A percentile compares a stretch with the other conserved stretches of the same genome.
Evolutionary conservation across 169 alveolate species (phyloP).

Genomic region (Perkinsus marinus): DNA sequence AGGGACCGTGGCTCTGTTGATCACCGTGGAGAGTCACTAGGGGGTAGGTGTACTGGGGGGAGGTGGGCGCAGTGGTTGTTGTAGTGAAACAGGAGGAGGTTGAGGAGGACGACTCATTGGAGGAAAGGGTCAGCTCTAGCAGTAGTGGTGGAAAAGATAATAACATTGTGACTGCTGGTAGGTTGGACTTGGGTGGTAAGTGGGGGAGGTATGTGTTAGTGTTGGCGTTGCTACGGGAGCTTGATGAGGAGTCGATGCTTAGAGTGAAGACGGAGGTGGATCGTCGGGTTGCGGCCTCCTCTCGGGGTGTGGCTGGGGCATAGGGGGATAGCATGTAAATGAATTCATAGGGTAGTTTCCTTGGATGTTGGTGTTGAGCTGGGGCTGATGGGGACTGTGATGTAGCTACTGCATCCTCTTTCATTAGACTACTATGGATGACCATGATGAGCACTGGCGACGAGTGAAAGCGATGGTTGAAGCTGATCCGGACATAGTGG

Average conservation of each 20-base stretch:
- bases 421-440: too few relatives aligned
- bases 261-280: background rate
- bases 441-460: too few relatives aligned
- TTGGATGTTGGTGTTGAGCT: too few relatives aligned
- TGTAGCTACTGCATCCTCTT: too few relatives aligned
- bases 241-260: background rate
- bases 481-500: background rate
- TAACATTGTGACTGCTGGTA: background rate
- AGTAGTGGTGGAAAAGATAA: too few relatives aligned
- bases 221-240: background rate
- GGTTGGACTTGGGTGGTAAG: background rate
- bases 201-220: background rate
- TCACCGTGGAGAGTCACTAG: background rate
- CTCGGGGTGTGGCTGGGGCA: too few relatives aligned
- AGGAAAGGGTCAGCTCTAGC: background rate
- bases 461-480: background rate
- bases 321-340: too few relatives aligned
- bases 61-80: background rate
- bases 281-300: background rate
- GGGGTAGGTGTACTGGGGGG: background rate
- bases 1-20: too few relatives aligned
- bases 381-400: too few relatives aligned
- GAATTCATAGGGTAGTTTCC: too few relatives aligned
- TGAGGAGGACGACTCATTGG: background rate
- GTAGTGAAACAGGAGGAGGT: background rate